phyloP scores from a whole-genome alignment of 768 basidiomycete genomes.

The Russula olivacea region DNA sequence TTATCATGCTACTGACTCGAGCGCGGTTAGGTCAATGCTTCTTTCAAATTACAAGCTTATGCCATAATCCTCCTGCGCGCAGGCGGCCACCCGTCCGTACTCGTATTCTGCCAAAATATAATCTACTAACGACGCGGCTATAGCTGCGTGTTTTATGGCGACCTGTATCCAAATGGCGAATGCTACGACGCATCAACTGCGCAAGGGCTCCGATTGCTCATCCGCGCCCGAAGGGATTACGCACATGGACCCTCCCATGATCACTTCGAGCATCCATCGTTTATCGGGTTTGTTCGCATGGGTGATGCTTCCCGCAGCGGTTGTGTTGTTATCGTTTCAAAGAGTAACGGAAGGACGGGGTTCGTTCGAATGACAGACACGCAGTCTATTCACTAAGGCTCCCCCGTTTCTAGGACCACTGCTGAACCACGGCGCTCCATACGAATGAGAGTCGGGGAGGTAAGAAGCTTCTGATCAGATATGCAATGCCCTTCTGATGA shows the following conservation, averaged over 20 bases:
- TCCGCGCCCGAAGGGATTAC: constrained; percentile 55
- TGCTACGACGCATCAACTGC: constrained; percentile 54
- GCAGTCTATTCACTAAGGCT: neutral
- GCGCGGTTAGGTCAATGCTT: constrained; percentile 48
- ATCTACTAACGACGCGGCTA: neutral
- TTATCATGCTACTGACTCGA: neutral
- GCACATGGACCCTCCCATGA: constrained; percentile 63
- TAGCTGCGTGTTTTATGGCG: constrained; percentile 86
- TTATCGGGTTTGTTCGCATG: constrained; percentile 69
- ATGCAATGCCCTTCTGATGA: constrained; percentile 31
- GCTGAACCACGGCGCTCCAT: constrained; percentile 36
- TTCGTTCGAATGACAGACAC: constrained; percentile 11
- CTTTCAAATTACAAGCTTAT: constrained; percentile 80
- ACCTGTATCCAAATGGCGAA: constrained; percentile 67
- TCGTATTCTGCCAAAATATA: neutral
- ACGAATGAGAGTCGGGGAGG: constrained; percentile 63
- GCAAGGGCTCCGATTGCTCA: constrained; percentile 46
- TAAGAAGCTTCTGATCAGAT: constrained; percentile 36
- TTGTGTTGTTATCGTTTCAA: constrained; percentile 70
- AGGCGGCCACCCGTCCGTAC: constrained; percentile 65
- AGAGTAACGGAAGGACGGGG: constrained; percentile 31
- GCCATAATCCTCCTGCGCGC: constrained; percentile 68
- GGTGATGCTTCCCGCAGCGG: constrained; percentile 52
- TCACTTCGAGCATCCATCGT: constrained; percentile 53
- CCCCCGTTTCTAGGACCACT: neutral